Evolutionary conservation across 306 rosid genomes (phyloP), one percentile per base, ranked within the genome.

Genomic region (Carpinus viminea): DNA sequence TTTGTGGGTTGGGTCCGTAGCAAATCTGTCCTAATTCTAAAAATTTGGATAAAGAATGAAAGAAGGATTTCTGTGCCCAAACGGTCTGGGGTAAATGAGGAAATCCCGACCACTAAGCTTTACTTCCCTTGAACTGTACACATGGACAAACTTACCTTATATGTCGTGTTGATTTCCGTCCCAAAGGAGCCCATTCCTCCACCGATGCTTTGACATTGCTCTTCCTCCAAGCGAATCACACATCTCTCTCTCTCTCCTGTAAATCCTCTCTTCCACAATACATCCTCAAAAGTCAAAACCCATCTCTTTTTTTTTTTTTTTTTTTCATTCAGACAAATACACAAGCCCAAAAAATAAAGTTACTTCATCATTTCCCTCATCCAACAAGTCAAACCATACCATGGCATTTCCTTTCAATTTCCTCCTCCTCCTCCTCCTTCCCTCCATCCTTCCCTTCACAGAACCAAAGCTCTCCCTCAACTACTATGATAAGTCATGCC

Each of bases 401-500:
- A 86, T 83, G 94, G 80, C 80, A 41, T 62, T 74, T 24, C 78
- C 72, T 31, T 36, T 47, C 64, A 56, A 46, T 53, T 26, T 72
- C 68, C 68, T 75, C 57, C 47, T 28, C 70, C 34, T 17, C 2
- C 45, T 74, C 24, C 24, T 74, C n/a, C 31, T 77, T 53, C 50
- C 68, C 8, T 59, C 41, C 73, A 31, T 72, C 50, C 21, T 80
- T 13, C 81, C 88, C 9, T 12, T 78, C 28, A 61, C 75, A 64
- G 77, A 80, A 59, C 60, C 84, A 60, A 36, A 52, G 12, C 88
- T 86, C 76, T 65, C 68, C 31, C 3, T 69, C 20, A 45, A 88
- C 78, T 84, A 87, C 79, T 86, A 86, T 83, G 45, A 84, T 6
- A 83, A 81, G 81, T 26, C 90, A 46, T 89, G 93, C 68, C 88